A percentile compares a stretch with the other conserved stretches of the same genome.
phyloP scores from a whole-genome alignment of 768 basidiomycete genomes.

The Boletellus ananas region DNA sequence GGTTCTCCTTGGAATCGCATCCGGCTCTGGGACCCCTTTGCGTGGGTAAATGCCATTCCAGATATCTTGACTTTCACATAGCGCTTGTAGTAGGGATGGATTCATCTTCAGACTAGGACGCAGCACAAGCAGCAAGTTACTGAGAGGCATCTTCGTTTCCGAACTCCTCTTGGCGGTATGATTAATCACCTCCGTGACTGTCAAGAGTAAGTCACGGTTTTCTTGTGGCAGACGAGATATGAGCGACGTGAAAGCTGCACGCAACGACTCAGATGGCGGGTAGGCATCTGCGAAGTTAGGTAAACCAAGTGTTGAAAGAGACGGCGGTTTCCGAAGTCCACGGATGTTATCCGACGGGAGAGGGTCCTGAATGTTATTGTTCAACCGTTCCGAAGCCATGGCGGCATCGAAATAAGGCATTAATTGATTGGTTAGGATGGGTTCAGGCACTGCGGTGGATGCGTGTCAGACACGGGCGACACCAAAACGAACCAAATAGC shows the following conservation, averaged over 20 bases:
- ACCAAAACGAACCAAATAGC: conserved; percentile 30
- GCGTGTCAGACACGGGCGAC: conserved; percentile 4
- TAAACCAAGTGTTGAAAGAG: conserved; percentile 74
- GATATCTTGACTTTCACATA: conserved; percentile 68
- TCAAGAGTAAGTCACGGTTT: conserved; percentile 80
- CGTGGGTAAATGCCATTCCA: conserved; percentile 43
- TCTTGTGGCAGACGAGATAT: conserved; percentile 69
- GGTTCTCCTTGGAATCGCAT: background rate
- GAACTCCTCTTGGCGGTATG: conserved; percentile 63
- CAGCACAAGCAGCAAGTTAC: conserved; percentile 83
- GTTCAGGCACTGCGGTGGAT: conserved; percentile 69
- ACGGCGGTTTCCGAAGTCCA: conserved; percentile 69
- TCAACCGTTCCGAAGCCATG: conserved; percentile 50
- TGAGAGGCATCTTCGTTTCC: conserved; percentile 89
- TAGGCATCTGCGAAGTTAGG: conserved; percentile 59
- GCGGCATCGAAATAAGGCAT: conserved; percentile 77
- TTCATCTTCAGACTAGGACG: conserved; percentile 84
- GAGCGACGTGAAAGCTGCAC: conserved; percentile 57
- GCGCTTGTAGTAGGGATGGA: conserved; percentile 62
- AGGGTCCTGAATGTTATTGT: conserved; percentile 26
- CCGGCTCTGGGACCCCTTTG: conserved; percentile 6
- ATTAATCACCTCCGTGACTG: conserved; percentile 75
- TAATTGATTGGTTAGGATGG: conserved; percentile 72
- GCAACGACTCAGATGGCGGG: conserved; percentile 56
- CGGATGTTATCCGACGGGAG: conserved; percentile 35